Base-by-base conservation (phyloP, 306 rosid genomes). In the Prunus campanulata region DNA sequence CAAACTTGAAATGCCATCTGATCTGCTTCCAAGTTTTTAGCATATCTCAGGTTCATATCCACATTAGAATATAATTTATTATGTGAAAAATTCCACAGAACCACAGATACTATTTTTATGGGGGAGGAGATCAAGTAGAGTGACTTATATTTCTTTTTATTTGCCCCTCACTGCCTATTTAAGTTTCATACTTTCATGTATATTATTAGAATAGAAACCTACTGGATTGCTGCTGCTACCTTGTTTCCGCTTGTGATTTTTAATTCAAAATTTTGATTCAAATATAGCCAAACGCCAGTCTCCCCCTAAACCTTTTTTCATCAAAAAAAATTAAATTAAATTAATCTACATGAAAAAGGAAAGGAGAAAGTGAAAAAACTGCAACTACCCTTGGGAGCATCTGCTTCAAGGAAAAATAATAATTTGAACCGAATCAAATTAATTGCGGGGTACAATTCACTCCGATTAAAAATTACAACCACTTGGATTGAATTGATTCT, bases 121-220 rank as follows among this genome's bases (percentile, higher is more conserved):
- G 57, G 52, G 76, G 47, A 39, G 76, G 47, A 39, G 76, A 72
- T 13, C 54, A 14, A 72, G 39, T 22, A 35, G 63, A 70, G 64
- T 52, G 65, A 12, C 32, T 32, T 32, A 0, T 18, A 51, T 18
- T 27, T 49, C 13, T 27, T 69, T 11, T 50, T 25, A 27, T 27
- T 70, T 61, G 42, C 35, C 66, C 5, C 66, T 61, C 35, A 5
- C 20, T 51, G 56, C n/a, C 44, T 39, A 13, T 15, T 4, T 51
- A 48, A 48, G 8, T 39, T 39, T 39, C 44, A 7, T 39, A 24
- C 32, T 24, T 24, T 59, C 8, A 29, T 18, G 63, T 51, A 51
- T 60, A 39, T 6, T 13, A 22, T 55, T 72, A 55, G 66, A 46
- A 46, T 6, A 46, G 72, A 68, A 22, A 29, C 72, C 22, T 18